Conservation (phyloP, 2,329 filamentous ascomycete genomes). For the Arthroderma sp. region DNA sequence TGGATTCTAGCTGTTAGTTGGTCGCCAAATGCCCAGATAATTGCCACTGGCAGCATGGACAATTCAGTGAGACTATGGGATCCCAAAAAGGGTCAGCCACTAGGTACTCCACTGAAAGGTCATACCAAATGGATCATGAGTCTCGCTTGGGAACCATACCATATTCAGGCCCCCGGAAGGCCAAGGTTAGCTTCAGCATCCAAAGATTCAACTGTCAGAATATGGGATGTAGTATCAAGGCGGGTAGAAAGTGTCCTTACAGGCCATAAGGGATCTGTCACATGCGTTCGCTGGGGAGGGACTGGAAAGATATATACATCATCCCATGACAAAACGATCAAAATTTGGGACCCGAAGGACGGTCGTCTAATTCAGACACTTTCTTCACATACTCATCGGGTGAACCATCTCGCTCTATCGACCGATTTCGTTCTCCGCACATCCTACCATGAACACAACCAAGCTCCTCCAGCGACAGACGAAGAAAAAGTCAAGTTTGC, state of each 20-base stretch:
- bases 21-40: constrained; percentile 66
- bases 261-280: constrained; percentile 79
- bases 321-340: constrained; percentile 84
- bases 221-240: constrained; percentile 73
- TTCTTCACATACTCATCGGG: constrained; percentile 76
- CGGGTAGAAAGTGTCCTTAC: constrained; percentile 69
- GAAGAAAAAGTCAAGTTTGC: constrained; percentile 64
- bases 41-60: constrained; percentile 89
- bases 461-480: constrained; percentile 52
- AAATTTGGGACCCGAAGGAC: constrained; percentile 71
- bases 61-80: constrained; percentile 86
- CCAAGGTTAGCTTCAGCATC: constrained; percentile 74
- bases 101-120: constrained; percentile 63
- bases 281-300: constrained; percentile 92
- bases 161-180: constrained; percentile 60
- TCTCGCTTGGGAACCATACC: constrained; percentile 86
- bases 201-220: constrained; percentile 75
- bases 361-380: constrained; percentile 72
- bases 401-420: constrained; percentile 87
- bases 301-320: constrained; percentile 69
- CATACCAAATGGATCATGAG: constrained; percentile 83
- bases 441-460: constrained; percentile 71
- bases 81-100: constrained; percentile 60
- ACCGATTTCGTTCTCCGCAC: constrained; percentile 84
- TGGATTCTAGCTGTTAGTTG: constrained; percentile 85